These are phyloP conservation scores for Abortiporus biennis DNA, from an alignment of 1,284 basidiomycete species.

Conservation along the genomic window DNA sequence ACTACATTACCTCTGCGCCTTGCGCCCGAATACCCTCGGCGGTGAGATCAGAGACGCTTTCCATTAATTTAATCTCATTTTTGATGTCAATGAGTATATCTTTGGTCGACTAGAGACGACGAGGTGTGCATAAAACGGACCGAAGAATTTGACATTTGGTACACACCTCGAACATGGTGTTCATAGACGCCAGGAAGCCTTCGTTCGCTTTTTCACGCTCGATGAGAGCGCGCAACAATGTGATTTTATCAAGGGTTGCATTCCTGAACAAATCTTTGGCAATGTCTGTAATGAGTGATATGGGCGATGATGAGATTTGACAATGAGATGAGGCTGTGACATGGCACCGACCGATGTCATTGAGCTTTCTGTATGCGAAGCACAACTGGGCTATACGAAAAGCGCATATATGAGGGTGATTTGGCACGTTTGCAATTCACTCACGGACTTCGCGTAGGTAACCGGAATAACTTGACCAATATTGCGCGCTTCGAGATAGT, in stretches of 20 bases:
- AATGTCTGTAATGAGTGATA: slow-evolving; percentile 36
- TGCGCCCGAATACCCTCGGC: no score
- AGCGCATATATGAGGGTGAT: slow-evolving; percentile 3
- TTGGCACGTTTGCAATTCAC: slow-evolving; percentile 20
- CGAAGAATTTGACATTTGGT: no score
- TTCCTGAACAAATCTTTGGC: slow-evolving; percentile 66
- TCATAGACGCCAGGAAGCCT: no score
- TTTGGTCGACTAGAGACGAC: no score
- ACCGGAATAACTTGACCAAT: slow-evolving; percentile 79
- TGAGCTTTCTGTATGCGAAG: slow-evolving; percentile 63
- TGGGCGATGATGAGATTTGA: neutral
- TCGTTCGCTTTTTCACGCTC: no score
- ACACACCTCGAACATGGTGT: no score
- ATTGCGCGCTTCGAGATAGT: slow-evolving; percentile 67
- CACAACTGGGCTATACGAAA: slow-evolving; percentile 55
- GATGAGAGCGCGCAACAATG: slow-evolving; percentile 42
- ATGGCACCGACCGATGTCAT: slow-evolving; percentile 59
- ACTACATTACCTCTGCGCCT: no score
- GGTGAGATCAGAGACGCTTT: no score
- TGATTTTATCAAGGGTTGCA: slow-evolving; percentile 50
- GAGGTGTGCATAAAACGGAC: no score
- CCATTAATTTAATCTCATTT: no score
- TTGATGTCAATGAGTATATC: no score
- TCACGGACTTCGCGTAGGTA: slow-evolving; percentile 71
- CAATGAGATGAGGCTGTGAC: neutral